Evolutionary conservation across 441 rosid genomes (phyloP), one percentile per base, ranked within the genome.

Genomic region (Corymbia calophylla): DNA sequence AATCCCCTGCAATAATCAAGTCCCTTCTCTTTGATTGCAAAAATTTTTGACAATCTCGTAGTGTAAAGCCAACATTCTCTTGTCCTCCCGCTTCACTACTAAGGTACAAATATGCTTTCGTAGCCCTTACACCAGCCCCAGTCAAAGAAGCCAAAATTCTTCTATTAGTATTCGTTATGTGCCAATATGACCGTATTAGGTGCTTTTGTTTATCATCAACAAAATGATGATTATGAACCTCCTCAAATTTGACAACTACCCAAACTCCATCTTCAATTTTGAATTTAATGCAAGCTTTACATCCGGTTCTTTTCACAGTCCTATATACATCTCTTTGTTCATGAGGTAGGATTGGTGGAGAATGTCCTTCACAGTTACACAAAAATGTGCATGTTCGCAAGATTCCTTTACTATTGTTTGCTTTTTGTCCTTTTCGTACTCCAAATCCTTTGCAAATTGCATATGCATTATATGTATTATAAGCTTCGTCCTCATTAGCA

Each of bases 81-180:
- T 9, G 0, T 56, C 2, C 27, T 56, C 2, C 1, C 1, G 12
- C 27, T 56, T 56, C 0, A 0, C 12, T 0, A 55, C 2, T 56
- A 56, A 56, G 27, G 12, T 56, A 21, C 0, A 0, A 21, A 56
- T 56, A 8, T 11, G 8, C 0, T 56, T 56, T 56, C 8, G 2
- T 56, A 21, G 60, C 27, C 4, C 27, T 56, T 21, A 56, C 3
- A 21, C 27, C 5, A 56, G 9, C 27, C 8, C 12, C 4, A 56
- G 2, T 0, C 4, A 55, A 19, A 0, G 12, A 56, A 19, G 27
- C 19, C 2, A 56, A 21, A 56, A 56, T 56, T 21, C 60, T 56
- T 56, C 0, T 0, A 56, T 56, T 56, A 56, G 0, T 56, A 56
- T 56, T 0, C 0, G 0, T 56, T 19, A 56, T 56, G 23, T 56